Base-by-base conservation (phyloP, 2,329 filamentous ascomycete genomes). In the Cercospora sesami region DNA sequence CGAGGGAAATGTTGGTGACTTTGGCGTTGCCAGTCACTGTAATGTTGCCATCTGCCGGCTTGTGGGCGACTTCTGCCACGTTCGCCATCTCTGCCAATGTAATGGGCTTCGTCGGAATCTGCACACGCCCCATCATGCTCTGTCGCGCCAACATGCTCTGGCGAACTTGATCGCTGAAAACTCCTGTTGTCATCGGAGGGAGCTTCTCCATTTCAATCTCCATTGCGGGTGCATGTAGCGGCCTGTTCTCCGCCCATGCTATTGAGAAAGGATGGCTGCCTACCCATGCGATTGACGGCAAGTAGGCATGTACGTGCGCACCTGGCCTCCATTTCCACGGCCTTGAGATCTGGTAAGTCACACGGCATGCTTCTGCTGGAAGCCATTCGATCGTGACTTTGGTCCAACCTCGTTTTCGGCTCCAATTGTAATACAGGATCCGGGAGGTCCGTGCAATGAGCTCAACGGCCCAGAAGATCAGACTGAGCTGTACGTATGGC, bases 391-490 rank as follows among this genome's bases (percentile, higher is more conserved):
- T 83, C 30, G 82, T 82, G 68, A 88, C 82, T 61, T 79, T 81
- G 2, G 86, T 87, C 65, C 81, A 74, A 31, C 84, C 83, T 28
- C 80, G 76, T 69, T 80, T 80, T 55, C 82, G 76, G 48, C 83
- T 85, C 68, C 85, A 73, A 73, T 87, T 88, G 78, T 86, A 82
- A 75, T 85, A 85, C 51, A 82, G 30, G 30, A 88, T 81, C 26
- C 84, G 82, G 28, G 78, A 66, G 21, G 85, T 73, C 36, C 87
- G 83, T 71, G 79, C 78, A 31, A 80, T 69, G 68, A 83, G 83
- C 75, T 97, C 94, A 6, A 84, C 80, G 42, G 86, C 85, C 94
- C 94, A 99, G 48, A 97, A 81, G n/a, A 86, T 76, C 72, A 96
- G 83, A 67, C 93, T 86, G 36, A 89, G 87, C 69, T 93, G 83